Percentiles rank a stretch among this genome's conserved stretches.
phyloP scores from a whole-genome alignment of 2,329 filamentous ascomycete genomes.

The Coniochaeta sp. region DNA sequence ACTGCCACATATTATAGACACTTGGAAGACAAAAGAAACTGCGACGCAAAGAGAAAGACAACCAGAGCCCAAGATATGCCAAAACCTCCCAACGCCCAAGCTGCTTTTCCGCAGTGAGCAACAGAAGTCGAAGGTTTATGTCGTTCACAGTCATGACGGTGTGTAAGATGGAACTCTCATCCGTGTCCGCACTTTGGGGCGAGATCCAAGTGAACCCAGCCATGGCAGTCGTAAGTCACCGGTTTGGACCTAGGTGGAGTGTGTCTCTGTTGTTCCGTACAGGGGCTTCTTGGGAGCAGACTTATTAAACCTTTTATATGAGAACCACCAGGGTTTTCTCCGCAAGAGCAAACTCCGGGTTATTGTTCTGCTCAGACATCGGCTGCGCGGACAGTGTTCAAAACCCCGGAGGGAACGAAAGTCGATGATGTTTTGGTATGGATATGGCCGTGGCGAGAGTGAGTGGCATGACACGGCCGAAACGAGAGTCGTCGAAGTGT shows the following conservation, averaged over 20 bases:
- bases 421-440: background rate
- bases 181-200: background rate
- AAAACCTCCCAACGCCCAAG: constrained; percentile 5
- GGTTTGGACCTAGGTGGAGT: background rate
- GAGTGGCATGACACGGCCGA: background rate
- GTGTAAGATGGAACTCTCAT: background rate
- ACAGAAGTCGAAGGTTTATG: background rate
- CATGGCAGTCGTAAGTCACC: background rate
- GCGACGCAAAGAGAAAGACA: constrained; percentile 12
- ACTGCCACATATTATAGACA: constrained; percentile 10
- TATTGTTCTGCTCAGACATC: background rate
- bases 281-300: background rate
- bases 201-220: background rate
- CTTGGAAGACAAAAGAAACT: constrained; percentile 13
- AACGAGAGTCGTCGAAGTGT: constrained; percentile 1
- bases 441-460: background rate
- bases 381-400: background rate
- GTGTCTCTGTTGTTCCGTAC: background rate
- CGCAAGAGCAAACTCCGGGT: background rate
- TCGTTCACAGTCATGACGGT: background rate
- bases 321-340: background rate
- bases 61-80: constrained; percentile 6
- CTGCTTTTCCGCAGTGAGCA: background rate
- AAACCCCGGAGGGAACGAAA: background rate
- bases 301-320: background rate